Evolutionary conservation across 1,139 yeast species (phyloP).

Genomic region (Suhomyces ambrosiae): DNA sequence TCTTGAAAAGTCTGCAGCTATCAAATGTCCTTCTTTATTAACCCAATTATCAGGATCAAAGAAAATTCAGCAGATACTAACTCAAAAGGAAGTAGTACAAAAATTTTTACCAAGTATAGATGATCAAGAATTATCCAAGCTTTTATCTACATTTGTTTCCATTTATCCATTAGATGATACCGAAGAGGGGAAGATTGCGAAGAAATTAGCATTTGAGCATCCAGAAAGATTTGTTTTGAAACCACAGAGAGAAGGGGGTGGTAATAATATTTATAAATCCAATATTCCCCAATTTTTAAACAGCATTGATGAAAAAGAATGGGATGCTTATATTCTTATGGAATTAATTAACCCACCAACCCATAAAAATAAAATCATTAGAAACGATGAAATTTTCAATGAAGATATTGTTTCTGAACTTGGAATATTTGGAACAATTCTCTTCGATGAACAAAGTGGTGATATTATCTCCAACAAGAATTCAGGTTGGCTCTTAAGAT

Average conservation of each 20-base stretch:
- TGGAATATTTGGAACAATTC: constrained; percentile 83
- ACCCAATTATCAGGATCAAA: constrained; percentile 93
- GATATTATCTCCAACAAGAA: constrained; percentile 61
- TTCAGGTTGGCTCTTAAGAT: constrained; percentile 85
- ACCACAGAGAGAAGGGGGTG: constrained; percentile 97
- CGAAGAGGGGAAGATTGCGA: constrained; percentile 63
- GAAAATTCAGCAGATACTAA: constrained; percentile 85
- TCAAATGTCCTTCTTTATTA: constrained; percentile 86
- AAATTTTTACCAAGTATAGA: constrained; percentile 44
- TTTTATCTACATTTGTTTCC: constrained; percentile 72
- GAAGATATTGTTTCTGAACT: constrained; percentile 85
- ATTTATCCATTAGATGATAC: constrained; percentile 84
- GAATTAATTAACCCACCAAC: constrained; percentile 82
- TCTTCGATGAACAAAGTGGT: constrained; percentile 68
- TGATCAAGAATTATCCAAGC: constrained; percentile 27
- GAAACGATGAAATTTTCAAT: constrained; percentile 59
- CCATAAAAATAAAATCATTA: constrained; percentile 64
- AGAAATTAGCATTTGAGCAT: constrained; percentile 61
- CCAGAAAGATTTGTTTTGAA: constrained; percentile 81
- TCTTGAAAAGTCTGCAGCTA: constrained; percentile 75
- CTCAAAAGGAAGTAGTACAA: constrained; percentile 51
- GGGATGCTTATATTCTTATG: constrained; percentile 94
- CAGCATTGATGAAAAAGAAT: constrained; percentile 62
- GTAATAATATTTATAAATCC: constrained; percentile 85
- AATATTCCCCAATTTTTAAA: constrained; percentile 77